Conservation (phyloP, 176 grass and related monocot species). For the Typha latifolia region DNA sequence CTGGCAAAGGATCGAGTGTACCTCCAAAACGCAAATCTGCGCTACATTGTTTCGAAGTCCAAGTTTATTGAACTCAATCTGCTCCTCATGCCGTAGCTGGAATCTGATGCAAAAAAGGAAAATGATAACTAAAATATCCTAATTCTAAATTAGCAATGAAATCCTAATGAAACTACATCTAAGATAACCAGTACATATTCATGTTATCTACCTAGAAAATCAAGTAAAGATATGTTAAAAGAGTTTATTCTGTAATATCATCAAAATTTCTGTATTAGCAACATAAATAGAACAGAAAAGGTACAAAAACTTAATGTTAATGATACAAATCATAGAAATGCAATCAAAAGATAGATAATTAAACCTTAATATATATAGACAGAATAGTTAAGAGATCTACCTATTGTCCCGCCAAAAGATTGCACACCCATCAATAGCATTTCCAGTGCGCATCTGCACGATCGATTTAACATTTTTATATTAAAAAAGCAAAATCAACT, state of each 20-base stretch:
- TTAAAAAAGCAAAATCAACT: conserved; percentile 6
- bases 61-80: conserved; percentile 80
- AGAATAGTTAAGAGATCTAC: conserved; percentile 23
- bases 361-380: not conserved
- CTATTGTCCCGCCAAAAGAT: conserved; percentile 83
- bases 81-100: conserved; percentile 55
- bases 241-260: too few relatives aligned
- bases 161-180: not conserved
- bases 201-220: too few relatives aligned
- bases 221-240: too few relatives aligned
- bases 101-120: conserved; percentile 38
- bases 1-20: conserved; percentile 3
- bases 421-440: conserved; percentile 80
- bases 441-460: conserved; percentile 77
- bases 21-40: conserved; percentile 92
- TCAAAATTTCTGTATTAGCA: too few relatives aligned
- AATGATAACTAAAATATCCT: not conserved
- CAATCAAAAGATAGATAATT: not conserved
- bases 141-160: not conserved
- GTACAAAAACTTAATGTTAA: not conserved
- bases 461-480: conserved; percentile 1
- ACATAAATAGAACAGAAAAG: too few relatives aligned
- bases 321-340: not conserved
- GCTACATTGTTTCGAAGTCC: conserved; percentile 92
- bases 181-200: too few relatives aligned